Evolutionary conservation across 2,329 filamentous ascomycete species (phyloP), one percentile per base, ranked within the genome.

Genomic region (Truncatella angustata): DNA sequence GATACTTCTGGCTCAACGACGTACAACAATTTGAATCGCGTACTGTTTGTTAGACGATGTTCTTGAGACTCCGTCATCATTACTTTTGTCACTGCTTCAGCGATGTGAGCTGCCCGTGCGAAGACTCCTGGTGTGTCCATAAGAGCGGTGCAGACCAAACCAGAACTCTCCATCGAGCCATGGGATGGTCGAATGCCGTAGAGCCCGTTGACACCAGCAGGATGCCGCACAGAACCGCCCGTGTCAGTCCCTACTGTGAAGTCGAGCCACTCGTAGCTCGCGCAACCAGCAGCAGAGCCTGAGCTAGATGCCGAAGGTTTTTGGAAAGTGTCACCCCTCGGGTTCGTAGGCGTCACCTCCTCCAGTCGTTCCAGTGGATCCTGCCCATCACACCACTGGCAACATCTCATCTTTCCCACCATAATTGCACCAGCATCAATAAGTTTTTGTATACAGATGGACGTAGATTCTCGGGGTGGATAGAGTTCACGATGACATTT

Each of bases 241-340:
- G 55, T 60, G 16, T 60, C 60, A 2, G 49, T 60, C 30, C 60
- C 57, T 3, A 60, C 21, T 4, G 58, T 54, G 37, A 61, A 58
- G 52, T 61, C 58, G 11, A 60, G 45, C 57, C 57, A 59, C 9
- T 50, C 12, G 39, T 60, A 59, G 48, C 52, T 54, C 5, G 57
- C 58, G 23, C 37, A 44, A 1, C 50, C 54, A 5, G 52, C 53
- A 2, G 52, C 58, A 2, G 57, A 57, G 14, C 58, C 58, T 1
- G 56, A 58, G 45, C 56, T 58, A 16, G 56, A 60, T 1, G 36
- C 49, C 4, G 53, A 56, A 3, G 57, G 57, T 20, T 56, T 55
- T 42, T 59, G 56, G 40, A 51, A 58, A 2, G 47, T 44, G 34
- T 61, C 60, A 5, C 56, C 58, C 16, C 57, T 39, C 1, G 58